Evolutionary conservation across 2,329 filamentous ascomycete genomes (phyloP), one percentile per base, ranked within the genome.

Genomic region (Didymella pomorum): DNA sequence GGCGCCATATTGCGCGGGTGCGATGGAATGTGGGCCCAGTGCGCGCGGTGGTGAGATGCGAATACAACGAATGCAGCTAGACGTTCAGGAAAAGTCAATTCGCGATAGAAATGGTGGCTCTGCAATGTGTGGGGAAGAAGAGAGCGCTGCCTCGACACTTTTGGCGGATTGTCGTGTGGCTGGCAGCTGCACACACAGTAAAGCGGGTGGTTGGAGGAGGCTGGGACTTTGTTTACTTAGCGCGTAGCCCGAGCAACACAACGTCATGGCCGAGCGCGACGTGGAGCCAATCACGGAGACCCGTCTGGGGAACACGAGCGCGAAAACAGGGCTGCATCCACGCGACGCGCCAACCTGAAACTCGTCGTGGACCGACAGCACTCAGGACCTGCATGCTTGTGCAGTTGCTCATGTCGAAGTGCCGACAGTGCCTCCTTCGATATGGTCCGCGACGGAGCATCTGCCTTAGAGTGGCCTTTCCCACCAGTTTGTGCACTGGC

Each of bases 1-100:
- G 74, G 65, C 69, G 70, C 70, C 70, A 72, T 72, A 51, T 33
- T 58, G 67, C 67, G 67, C 69, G 63, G 45, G 53, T 28, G 53
- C 56, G 50, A 28, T 53, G 49, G 53, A 51, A 49, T 56, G 51
- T 54, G 47, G 54, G 52, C 51, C 51, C 45, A 51, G 50, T 50
- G 52, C 52, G 56, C 49, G 61, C 41, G 51, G 46, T 52, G 57
- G 52, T 59, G 60, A 50, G 41, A 31, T 46, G 23, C 42, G 37
- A 41, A 35, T 11, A 43, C 35, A 60, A 48, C 52, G 57, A 56
- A 55, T 59, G 56, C 46, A 59, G 52, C 56, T 55, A 51, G 41
- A 43, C 11, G 29, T 43, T 43, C 21, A 28, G 50, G 35, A 20
- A 12, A 10, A 25, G 20, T 45, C 23, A 25, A 16, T 14, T 55